Conservation (phyloP, 495 filamentous ascomycete genomes). For the Hypoxylon subgilvum region DNA sequence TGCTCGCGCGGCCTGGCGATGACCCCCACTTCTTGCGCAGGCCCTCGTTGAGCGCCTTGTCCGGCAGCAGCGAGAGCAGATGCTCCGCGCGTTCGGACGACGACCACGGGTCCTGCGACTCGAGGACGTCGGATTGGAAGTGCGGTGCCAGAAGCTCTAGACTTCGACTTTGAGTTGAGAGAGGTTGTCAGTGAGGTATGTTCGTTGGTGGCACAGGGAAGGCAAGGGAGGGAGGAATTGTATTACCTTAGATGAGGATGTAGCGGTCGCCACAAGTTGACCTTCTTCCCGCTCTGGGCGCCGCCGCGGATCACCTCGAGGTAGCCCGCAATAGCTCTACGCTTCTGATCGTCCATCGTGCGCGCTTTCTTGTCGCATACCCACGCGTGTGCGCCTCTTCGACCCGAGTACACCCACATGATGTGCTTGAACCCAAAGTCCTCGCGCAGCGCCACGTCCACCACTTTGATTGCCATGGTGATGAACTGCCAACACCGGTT, state of each 20-base stretch:
- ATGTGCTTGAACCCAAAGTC: constrained; percentile 97
- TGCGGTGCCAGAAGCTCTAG: constrained; percentile 70
- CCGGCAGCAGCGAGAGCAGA: constrained; percentile 79
- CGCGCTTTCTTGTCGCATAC: constrained; percentile 92
- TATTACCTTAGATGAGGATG: constrained; percentile 88
- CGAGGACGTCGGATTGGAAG: constrained; percentile 81
- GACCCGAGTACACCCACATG: constrained; percentile 96
- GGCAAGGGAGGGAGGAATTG: too few species aligned
- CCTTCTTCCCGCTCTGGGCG: constrained; percentile 81
- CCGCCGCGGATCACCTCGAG: constrained; percentile 86
- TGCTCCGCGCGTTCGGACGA: constrained; percentile 68
- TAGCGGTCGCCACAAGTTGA: constrained; percentile 81
- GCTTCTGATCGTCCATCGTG: constrained; percentile 78
- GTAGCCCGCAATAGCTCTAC: constrained; percentile 83
- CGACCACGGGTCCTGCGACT: constrained; percentile 85
- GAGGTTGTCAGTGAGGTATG: constrained; percentile 7
- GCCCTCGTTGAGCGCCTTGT: constrained; percentile 72
- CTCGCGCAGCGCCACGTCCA: constrained; percentile 83
- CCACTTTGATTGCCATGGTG: constrained; percentile 93
- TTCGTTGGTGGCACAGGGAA: neutral
- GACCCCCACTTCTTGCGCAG: constrained; percentile 90
- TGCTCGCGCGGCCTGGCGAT: constrained; percentile 73
- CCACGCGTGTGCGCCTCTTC: constrained; percentile 97
- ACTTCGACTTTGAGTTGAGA: constrained; percentile 65
- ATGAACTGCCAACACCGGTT: constrained; percentile 94